Base-by-base conservation (phyloP, 2,329 filamentous ascomycete genomes). In the Mariannaea elegans region DNA sequence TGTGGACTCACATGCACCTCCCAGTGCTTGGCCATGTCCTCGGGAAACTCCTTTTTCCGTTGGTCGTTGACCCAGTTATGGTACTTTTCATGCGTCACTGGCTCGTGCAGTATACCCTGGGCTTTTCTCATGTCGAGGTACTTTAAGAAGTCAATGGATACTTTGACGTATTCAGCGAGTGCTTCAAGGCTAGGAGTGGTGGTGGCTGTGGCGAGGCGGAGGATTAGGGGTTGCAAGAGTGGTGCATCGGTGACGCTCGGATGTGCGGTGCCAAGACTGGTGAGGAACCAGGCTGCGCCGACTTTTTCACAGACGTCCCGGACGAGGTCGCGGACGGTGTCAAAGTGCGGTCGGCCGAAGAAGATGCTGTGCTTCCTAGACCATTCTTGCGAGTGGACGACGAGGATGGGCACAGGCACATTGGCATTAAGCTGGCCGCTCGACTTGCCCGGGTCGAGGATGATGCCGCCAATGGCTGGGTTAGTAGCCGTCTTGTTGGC, bases 221-320 rank as follows among this genome's bases (percentile, higher is more conserved):
- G 77, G 24, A 90, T 75, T 49, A 82, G 75, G 0, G 88, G 88
- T 61, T 89, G 83, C 7, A 91, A 80, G 3, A 90, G 77, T 0
- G 88, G 87, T 14, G 88, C 88, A 67, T 90, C 88, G 0, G 88
- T 90, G 18, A 89, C 84, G 9, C 82, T 86, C 0, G 88, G 87
- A 66, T 91, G 88, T 0, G 86, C 76, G 0, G 84, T 86, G 29
- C 82, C 81, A 1, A 84, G 69, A 24, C 79, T 80, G 1, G 84
- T 86, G 66, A 85, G 71, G 72, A 86, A 86, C 84, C 84, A 86
- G 2, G 77, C 76, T 4, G 79, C 69, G 44, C 79, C 78, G 13
- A 78, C 73, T 54, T 81, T 73, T 58, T 75, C 65, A 62, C 83
- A 74, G 45, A 84, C 76, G 59, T 76, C 72, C 18, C 78, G 73